Evolutionary conservation across 495 filamentous ascomycete genomes (phyloP).

Genomic region (Massariosphaeria phaeospora): DNA sequence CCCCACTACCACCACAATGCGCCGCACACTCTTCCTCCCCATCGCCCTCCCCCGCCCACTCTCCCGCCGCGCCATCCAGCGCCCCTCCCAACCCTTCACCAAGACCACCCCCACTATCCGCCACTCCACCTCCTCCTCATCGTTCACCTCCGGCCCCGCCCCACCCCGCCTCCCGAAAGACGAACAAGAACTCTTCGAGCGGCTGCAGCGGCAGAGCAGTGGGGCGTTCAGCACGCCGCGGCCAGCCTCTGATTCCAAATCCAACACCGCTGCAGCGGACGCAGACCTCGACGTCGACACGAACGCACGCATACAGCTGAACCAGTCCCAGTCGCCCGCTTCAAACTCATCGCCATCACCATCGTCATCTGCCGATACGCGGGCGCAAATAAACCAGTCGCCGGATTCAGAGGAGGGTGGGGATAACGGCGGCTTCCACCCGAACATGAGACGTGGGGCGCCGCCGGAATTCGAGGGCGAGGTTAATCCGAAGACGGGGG

Average conservation of each 20-base stretch:
- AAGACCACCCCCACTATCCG: slow-evolving; percentile 28
- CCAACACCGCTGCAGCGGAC: background rate
- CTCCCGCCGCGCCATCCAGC: slow-evolving; percentile 15
- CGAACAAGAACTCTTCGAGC: slow-evolving; percentile 90
- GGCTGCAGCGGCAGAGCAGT: slow-evolving; percentile 67
- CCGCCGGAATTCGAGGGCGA: slow-evolving; percentile 93
- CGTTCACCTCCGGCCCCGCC: slow-evolving; percentile 53
- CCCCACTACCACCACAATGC: slow-evolving; percentile 15
- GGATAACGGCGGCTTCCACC: slow-evolving; percentile 55
- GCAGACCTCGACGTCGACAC: slow-evolving; percentile 27
- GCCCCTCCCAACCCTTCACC: slow-evolving; percentile 30
- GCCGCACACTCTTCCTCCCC: background rate
- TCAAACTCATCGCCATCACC: background rate
- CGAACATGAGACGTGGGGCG: slow-evolving; percentile 64
- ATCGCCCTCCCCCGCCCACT: slow-evolving; percentile 14
- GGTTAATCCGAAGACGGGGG: slow-evolving; percentile 89
- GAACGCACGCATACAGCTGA: too few species aligned
- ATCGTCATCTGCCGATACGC: slow-evolving; percentile 14
- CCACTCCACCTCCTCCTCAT: slow-evolving; percentile 6
- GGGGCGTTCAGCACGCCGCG: slow-evolving; percentile 67
- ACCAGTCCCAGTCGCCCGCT: slow-evolving; percentile 6
- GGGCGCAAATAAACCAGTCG: slow-evolving; percentile 39
- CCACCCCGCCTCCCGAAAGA: slow-evolving; percentile 80
- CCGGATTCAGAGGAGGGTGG: slow-evolving; percentile 33
- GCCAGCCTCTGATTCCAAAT: background rate